Percentiles rank a stretch among this genome's conserved stretches.
Conservation (phyloP, 140 eudicot species). For the Stevia rebaudiana region DNA sequence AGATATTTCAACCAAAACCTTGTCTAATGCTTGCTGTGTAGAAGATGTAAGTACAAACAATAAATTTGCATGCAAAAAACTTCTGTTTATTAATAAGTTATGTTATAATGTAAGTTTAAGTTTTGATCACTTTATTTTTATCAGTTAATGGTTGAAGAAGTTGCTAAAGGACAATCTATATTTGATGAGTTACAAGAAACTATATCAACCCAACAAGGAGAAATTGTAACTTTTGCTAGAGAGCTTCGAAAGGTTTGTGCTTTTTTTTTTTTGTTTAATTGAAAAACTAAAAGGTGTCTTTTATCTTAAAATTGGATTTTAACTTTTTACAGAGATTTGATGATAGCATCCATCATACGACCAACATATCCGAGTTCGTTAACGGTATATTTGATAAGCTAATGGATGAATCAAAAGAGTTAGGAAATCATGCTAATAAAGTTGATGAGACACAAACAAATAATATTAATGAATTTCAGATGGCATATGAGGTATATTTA, state of each 20-base stretch:
- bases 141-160: conserved; percentile 67
- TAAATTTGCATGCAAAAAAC: neutral
- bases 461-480: conserved; percentile 62
- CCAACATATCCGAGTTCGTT: conserved; percentile 51
- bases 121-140: neutral
- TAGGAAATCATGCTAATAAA: conserved; percentile 55
- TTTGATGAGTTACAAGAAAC: conserved; percentile 64
- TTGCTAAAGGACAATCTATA: conserved; percentile 53
- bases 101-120: neutral
- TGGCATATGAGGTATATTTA: conserved; percentile 67
- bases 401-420: conserved; percentile 51
- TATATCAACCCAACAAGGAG: conserved; percentile 81
- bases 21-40: conserved; percentile 43
- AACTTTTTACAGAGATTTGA: conserved; percentile 55
- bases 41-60: conserved; percentile 38
- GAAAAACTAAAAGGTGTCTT: neutral
- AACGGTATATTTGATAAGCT: conserved; percentile 61
- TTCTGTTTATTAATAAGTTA: neutral
- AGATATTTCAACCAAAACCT: conserved; percentile 55
- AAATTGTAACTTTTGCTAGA: conserved; percentile 76
- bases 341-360: conserved; percentile 47
- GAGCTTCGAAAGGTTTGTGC: conserved; percentile 84
- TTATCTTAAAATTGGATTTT: neutral
- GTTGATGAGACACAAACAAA: conserved; percentile 52
- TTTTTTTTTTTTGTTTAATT: neutral